A percentile compares a stretch with the other conserved stretches of the same genome.
Evolutionary conservation across 805 yeast species (phyloP).

Genomic region (Metschnikowia proteae): DNA sequence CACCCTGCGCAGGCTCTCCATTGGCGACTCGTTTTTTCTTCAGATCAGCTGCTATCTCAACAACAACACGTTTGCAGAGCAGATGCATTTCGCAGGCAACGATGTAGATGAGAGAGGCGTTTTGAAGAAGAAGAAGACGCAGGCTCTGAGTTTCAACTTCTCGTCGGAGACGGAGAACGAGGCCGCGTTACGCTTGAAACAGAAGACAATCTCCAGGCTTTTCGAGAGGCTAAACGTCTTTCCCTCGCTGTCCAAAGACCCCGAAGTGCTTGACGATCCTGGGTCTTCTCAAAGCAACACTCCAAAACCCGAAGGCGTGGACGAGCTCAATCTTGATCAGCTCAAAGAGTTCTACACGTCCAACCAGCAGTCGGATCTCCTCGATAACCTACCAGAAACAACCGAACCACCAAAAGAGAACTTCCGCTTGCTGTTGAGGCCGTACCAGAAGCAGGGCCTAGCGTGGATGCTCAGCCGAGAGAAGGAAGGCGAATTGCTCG

Average conservation of each 20-base stretch:
- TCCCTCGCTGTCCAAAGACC: constrained; percentile 6
- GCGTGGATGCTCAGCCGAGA: constrained; percentile 90
- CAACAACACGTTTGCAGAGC: constrained; percentile 31
- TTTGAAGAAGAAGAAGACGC: constrained; percentile 13
- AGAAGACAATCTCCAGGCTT: constrained; percentile 50
- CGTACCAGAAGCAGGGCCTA: constrained; percentile 80
- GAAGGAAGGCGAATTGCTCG: constrained; percentile 49
- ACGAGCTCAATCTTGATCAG: constrained; percentile 62
- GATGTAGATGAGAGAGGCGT: background rate
- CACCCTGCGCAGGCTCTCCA: constrained; percentile 49
- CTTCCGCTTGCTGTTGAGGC: constrained; percentile 58
- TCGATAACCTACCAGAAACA: constrained; percentile 58
- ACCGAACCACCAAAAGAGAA: constrained; percentile 46
- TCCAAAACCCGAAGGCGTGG: constrained; percentile 16
- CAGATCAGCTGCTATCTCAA: constrained; percentile 64
- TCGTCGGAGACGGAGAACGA: constrained; percentile 53
- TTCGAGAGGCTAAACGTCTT: constrained; percentile 48
- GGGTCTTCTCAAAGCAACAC: background rate
- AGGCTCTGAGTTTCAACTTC: constrained; percentile 22
- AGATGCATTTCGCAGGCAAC: constrained; percentile 7
- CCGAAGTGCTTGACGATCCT: constrained; percentile 16
- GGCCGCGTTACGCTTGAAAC: constrained; percentile 47
- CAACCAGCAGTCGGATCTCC: constrained; percentile 59
- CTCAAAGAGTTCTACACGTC: constrained; percentile 68
- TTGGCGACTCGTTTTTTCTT: constrained; percentile 73